phyloP scores from a whole-genome alignment of 225 moss, liverwort and hornwort species.

The Physcomitrium patens region DNA sequence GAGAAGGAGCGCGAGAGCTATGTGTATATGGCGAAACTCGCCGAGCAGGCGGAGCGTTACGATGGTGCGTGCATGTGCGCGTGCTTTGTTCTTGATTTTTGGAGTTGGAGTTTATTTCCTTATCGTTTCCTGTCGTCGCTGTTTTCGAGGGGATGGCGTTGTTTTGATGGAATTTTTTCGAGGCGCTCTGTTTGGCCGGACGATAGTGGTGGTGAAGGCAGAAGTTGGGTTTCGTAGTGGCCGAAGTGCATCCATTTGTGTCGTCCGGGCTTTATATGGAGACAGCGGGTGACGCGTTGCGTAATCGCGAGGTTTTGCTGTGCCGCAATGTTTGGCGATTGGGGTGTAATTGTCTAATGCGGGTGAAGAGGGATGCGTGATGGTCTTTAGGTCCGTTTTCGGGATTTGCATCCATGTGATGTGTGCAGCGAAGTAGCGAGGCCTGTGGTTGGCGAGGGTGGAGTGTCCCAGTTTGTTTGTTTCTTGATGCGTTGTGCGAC shows the following conservation, averaged over 20 bases:
- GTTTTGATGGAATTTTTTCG: too few relatives aligned
- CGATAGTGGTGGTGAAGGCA: too few relatives aligned
- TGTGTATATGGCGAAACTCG: conserved; percentile 97
- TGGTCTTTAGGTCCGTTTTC: background rate
- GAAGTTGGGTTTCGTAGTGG: background rate
- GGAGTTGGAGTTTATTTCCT: too few relatives aligned
- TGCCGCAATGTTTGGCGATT: background rate
- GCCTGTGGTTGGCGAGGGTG: background rate
- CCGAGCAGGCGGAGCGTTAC: conserved; percentile 94
- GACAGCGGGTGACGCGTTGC: background rate
- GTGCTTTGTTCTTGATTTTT: background rate
- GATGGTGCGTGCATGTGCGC: conserved; percentile 51
- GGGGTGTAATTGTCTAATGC: background rate
- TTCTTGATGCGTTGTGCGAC: background rate
- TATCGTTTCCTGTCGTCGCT: too few relatives aligned
- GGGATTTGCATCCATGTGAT: background rate
- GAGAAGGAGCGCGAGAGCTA: conserved; percentile 94
- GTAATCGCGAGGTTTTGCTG: background rate
- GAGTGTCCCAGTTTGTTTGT: too few relatives aligned
- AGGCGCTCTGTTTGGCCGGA: too few relatives aligned
- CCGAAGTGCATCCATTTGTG: background rate
- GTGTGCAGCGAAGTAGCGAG: background rate
- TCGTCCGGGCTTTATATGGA: background rate
- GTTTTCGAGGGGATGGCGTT: too few relatives aligned
- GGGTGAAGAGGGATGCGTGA: too few relatives aligned